phyloP scores from a whole-genome alignment of 805 yeast species.

The Teunomyces panamensis region DNA sequence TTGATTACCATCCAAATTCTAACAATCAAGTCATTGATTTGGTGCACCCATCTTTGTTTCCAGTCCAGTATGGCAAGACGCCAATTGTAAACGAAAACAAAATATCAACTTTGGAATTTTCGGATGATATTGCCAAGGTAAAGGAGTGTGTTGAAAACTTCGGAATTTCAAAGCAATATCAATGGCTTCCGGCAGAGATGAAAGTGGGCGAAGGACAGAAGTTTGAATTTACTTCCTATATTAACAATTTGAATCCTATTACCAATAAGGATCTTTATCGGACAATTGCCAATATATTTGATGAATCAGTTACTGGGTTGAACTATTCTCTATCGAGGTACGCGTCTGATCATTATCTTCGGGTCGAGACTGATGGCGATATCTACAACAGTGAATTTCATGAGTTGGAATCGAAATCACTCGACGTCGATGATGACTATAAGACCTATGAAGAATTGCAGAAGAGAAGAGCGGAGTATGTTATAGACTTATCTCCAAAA shows the following conservation, averaged over 20 bases:
- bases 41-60: slow-evolving; percentile 21
- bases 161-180: slow-evolving; percentile 11
- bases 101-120: background rate
- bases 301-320: slow-evolving; percentile 29
- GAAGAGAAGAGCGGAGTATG: slow-evolving; percentile 1
- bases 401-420: slow-evolving; percentile 8
- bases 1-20: slow-evolving; percentile 15
- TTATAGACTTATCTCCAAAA: slow-evolving; percentile 1
- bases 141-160: slow-evolving; percentile 4
- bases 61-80: slow-evolving; percentile 13
- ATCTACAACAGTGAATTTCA: slow-evolving; percentile 15
- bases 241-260: slow-evolving; percentile 39
- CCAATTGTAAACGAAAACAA: background rate
- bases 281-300: slow-evolving; percentile 29
- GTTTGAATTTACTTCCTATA: slow-evolving; percentile 30
- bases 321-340: slow-evolving; percentile 23
- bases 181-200: slow-evolving; percentile 16
- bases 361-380: slow-evolving; percentile 15
- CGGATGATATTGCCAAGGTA: slow-evolving; percentile 1
- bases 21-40: slow-evolving; percentile 14
- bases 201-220: background rate
- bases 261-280: slow-evolving; percentile 23
- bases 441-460: slow-evolving; percentile 10
- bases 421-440: slow-evolving; percentile 4
- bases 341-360: slow-evolving; percentile 13